Evolutionary conservation across 2,329 filamentous ascomycete genomes (phyloP).

Genomic region (Aspergillus sp.): DNA sequence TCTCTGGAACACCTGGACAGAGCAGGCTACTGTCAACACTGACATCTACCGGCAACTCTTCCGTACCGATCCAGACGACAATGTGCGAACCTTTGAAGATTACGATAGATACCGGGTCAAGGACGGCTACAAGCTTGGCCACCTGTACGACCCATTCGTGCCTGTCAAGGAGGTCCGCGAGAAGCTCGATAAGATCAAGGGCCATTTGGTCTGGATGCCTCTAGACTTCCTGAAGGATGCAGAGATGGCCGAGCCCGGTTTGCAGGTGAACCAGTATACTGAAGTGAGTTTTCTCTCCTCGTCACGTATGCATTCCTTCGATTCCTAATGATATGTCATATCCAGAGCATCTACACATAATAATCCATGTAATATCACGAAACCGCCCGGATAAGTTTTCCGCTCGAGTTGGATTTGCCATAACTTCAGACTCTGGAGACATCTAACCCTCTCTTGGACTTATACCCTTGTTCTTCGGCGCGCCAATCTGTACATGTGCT

Average conservation of each 20-base stretch:
- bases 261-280: conserved; percentile 84
- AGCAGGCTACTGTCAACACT: conserved; percentile 76
- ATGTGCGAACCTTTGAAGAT: conserved; percentile 86
- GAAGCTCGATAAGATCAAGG: conserved; percentile 79
- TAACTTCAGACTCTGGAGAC: not conserved
- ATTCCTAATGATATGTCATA: not conserved
- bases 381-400: not conserved
- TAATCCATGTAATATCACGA: not conserved
- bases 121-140: conserved; percentile 73
- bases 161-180: conserved; percentile 72
- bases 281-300: conserved; percentile 66
- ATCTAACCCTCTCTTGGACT: not conserved
- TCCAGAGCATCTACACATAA: conserved; percentile 13
- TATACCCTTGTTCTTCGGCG: not conserved
- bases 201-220: conserved; percentile 96
- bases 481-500: not conserved
- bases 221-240: conserved; percentile 82
- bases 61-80: conserved; percentile 86
- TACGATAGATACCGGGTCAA: conserved; percentile 77
- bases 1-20: conserved; percentile 74
- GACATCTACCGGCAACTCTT: conserved; percentile 81
- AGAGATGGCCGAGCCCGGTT: conserved; percentile 84
- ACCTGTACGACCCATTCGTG: conserved; percentile 81
- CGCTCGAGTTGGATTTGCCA: not conserved
- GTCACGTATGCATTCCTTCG: not conserved